These are phyloP conservation scores for Stipa capillata DNA, from an alignment of 176 grass and related monocot genomes.

Conservation along the genomic window DNA sequence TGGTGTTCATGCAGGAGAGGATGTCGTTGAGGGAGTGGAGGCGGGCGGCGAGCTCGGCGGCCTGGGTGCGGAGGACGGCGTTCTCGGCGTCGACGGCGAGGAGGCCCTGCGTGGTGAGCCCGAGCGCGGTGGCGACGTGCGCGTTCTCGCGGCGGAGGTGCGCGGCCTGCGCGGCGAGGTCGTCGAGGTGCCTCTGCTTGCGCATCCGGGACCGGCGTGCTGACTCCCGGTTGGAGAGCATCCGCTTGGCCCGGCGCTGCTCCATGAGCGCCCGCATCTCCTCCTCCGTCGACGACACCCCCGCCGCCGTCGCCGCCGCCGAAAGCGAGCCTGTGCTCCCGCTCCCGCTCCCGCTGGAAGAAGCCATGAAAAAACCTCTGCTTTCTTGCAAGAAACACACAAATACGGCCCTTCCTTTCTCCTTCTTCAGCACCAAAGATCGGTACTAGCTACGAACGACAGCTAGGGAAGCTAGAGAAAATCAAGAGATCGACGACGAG, in stretches of 20 bases:
- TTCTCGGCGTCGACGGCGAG: slow-evolving; percentile 72
- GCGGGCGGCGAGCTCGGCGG: slow-evolving; percentile 55
- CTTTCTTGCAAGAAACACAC: neutral
- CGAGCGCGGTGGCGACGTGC: slow-evolving; percentile 45
- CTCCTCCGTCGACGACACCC: slow-evolving; percentile 33
- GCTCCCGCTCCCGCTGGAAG: slow-evolving; percentile 56
- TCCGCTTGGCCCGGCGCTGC: slow-evolving; percentile 64
- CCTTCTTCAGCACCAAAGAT: neutral
- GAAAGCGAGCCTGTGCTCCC: slow-evolving; percentile 40
- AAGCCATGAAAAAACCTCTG: slow-evolving; percentile 49
- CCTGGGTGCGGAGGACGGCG: slow-evolving; percentile 74
- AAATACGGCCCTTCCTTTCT: neutral
- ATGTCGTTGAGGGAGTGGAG: slow-evolving; percentile 73
- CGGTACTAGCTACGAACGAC: neutral
- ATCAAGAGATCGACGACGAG: neutral
- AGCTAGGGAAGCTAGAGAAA: slow-evolving; percentile 6
- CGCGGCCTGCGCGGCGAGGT: slow-evolving; percentile 54
- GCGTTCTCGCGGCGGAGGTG: slow-evolving; percentile 73
- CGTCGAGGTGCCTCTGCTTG: slow-evolving; percentile 90
- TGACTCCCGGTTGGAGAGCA: slow-evolving; percentile 90
- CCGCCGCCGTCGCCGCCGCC: slow-evolving; percentile 22
- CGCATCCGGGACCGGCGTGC: slow-evolving; percentile 81
- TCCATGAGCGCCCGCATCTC: slow-evolving; percentile 64
- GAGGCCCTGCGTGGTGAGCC: slow-evolving; percentile 57
- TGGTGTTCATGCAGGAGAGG: slow-evolving; percentile 51